Evolutionary conservation across 495 filamentous ascomycete genomes (phyloP).

Genomic region (Evansstolkia leycettana): DNA sequence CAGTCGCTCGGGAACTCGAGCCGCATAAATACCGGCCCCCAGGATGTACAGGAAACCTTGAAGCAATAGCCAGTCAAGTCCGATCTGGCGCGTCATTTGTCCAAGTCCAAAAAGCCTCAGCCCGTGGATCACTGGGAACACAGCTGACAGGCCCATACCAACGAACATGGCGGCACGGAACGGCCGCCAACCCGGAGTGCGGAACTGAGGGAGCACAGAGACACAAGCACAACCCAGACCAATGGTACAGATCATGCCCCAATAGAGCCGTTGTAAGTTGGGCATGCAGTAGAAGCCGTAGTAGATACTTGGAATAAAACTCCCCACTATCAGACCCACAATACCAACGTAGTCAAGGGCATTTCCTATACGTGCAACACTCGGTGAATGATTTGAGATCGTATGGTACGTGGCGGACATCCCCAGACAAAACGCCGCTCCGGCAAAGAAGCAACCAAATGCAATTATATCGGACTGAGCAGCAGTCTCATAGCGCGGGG

Average conservation of each 20-base stretch:
- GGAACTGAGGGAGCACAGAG: conserved; percentile 66
- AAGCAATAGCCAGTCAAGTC: conserved; percentile 66
- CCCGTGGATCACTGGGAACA: conserved; percentile 71
- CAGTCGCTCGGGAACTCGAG: conserved; percentile 39
- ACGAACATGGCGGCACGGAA: conserved; percentile 90
- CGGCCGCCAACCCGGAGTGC: conserved; percentile 68
- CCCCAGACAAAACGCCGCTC: conserved; percentile 63
- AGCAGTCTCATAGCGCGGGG: conserved; percentile 56
- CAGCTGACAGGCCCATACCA: conserved; percentile 69
- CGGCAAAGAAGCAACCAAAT: conserved; percentile 68
- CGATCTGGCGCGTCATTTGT: conserved; percentile 57
- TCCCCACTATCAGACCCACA: conserved; percentile 76
- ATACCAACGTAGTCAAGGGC: conserved; percentile 87
- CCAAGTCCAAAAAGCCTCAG: conserved; percentile 45
- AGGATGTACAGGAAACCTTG: conserved; percentile 78
- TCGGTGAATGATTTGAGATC: conserved; percentile 53
- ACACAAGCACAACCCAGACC: conserved; percentile 63
- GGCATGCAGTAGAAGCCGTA: conserved; percentile 71
- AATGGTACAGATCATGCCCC: conserved; percentile 67
- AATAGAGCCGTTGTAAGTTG: conserved; percentile 51
- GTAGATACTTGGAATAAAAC: conserved; percentile 74
- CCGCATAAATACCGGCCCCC: conserved; percentile 75
- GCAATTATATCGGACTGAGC: conserved; percentile 52
- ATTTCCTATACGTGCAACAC: conserved; percentile 49
- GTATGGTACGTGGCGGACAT: conserved; percentile 77